These are phyloP conservation scores for Cucurbita pepo DNA, from an alignment of 306 rosid genomes.

Conservation along the genomic window DNA sequence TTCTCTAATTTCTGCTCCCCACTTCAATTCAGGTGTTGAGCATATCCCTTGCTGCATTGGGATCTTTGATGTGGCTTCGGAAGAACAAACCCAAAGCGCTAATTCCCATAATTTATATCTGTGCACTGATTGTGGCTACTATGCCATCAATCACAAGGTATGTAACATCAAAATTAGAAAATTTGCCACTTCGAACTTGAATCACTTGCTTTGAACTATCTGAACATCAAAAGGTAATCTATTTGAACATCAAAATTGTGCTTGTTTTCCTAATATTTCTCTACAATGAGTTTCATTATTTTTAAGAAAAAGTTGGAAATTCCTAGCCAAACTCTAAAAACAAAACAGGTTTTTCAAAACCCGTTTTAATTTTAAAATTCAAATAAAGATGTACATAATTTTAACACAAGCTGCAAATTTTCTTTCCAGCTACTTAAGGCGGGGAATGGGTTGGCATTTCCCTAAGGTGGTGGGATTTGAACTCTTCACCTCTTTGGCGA, in stretches of 20 bases:
- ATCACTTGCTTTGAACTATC: background rate
- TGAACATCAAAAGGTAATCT: background rate
- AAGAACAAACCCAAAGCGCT: constrained; percentile 85
- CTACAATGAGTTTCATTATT: too few species aligned
- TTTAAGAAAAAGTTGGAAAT: too few species aligned
- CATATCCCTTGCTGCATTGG: constrained; percentile 89
- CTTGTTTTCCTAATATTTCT: too few species aligned
- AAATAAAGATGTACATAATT: background rate
- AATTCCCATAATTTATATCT: constrained; percentile 73
- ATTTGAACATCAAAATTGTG: background rate
- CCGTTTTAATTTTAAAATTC: background rate
- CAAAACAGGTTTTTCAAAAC: too few species aligned
- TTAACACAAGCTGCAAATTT: background rate
- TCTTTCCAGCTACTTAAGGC: constrained; percentile 63
- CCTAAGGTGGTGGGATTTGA: constrained; percentile 88
- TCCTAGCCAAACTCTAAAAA: too few species aligned
- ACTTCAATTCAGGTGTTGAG: constrained; percentile 54
- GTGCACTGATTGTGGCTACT: constrained; percentile 73
- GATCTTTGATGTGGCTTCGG: constrained; percentile 95
- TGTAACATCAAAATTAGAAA: constrained; percentile 4
- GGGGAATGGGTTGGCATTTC: constrained; percentile 85
- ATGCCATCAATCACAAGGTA: constrained; percentile 98
- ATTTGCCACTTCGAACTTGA: background rate
- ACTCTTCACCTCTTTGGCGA: constrained; percentile 67
- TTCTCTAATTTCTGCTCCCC: background rate